phyloP scores from a whole-genome alignment of 768 basidiomycete genomes.

The Leucosporidium creatinivorum region DNA sequence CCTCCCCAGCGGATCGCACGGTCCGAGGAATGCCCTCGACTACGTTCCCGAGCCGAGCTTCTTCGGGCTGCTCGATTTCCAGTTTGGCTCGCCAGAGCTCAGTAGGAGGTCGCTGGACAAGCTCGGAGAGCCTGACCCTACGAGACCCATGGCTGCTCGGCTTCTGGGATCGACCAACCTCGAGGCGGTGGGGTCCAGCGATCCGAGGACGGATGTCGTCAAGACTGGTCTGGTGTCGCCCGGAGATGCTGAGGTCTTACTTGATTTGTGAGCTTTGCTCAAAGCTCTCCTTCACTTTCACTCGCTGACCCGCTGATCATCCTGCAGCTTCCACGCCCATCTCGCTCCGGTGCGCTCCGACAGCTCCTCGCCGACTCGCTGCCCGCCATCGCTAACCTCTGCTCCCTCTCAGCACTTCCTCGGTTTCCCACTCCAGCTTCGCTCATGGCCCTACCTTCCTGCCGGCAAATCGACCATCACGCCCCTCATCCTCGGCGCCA shows the following conservation, averaged over 20 bases:
- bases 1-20: too few species aligned
- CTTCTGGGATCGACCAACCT: neutral
- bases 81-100: neutral
- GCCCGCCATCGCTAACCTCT: too few species aligned
- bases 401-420: neutral
- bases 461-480: neutral
- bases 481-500: neutral
- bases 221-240: neutral
- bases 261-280: neutral
- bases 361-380: too few species aligned
- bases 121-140: too few species aligned
- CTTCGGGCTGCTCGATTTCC: neutral
- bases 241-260: neutral
- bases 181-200: neutral
- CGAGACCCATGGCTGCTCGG: neutral
- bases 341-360: neutral
- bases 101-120: too few species aligned
- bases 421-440: slow-evolving; percentile 1
- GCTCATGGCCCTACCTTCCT: slow-evolving; percentile 2
- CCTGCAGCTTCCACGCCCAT: slow-evolving; percentile 2
- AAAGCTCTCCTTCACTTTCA: too few species aligned
- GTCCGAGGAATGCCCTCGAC: too few species aligned
- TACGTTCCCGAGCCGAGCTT: neutral
- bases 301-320: neutral
- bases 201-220: slow-evolving; percentile 4